Base-by-base conservation (phyloP, 352 stramenopile species). In the Phytophthora pinifolia region DNA sequence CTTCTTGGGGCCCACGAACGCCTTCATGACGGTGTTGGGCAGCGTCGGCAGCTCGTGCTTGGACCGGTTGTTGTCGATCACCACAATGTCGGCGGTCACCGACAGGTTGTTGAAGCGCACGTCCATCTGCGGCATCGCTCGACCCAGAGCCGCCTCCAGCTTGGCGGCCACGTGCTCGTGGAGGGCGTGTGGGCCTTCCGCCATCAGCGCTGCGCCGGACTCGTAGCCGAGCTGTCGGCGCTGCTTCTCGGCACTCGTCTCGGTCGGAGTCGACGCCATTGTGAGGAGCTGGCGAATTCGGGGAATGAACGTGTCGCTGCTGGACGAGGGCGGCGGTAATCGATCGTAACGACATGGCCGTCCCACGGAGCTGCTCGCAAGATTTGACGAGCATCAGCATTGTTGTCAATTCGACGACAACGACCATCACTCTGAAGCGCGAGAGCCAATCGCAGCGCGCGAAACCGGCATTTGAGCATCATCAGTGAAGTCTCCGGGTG, bases 41-140 rank as follows among this genome's bases (percentile, higher is more conserved):
- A 67, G 46, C 9, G 56, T 72, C 18, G 66, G 62, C 25, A 75
- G 59, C 37, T 65, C 49, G 35, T 34, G 20, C 43, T 59, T 65
- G 15, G 12, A 13, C 31, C 15, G 46, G 31, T 29, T 29, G 36
- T 52, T 43, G 17, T 55, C 37, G 5, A 38, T 31, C 22, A 60
- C 36, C 3, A 68, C 34, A 9, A 72, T 53, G 43, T 72, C 63
- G 4, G 73, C 73, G 1, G 54, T 52, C 41, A 79, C 32, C 9
- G 70, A 75, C 8, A 83, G 45, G 48, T 79, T 60, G n/a, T 52
- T 62, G 56, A 83, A 79, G 9, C 67, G 70, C n/a, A 83, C 61
- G 20, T 80, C 67, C 51, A 75, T 65, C 38, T 76, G 67, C 12
- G 73, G 73, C 59, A 83, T 61, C 6, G 47, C 55, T 2, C 59